Conservation (phyloP, 2,329 filamentous ascomycete species). For the Epichloe sp. region DNA sequence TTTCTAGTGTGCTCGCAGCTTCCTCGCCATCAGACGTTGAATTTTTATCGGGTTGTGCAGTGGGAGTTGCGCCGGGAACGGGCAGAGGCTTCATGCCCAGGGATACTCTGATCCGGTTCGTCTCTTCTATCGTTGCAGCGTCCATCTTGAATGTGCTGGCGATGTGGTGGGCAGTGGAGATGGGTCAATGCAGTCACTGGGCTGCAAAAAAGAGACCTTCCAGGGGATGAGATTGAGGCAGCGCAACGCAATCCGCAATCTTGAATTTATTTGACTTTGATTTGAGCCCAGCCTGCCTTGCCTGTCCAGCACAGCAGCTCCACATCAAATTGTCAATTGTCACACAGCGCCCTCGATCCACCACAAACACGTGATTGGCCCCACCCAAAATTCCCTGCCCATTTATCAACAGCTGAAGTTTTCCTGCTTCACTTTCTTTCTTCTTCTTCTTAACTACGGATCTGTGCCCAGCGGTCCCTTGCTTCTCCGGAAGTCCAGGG, state of each 20-base stretch:
- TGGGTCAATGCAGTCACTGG: background rate
- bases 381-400: constrained; percentile 7
- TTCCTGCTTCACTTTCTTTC: constrained; percentile 20
- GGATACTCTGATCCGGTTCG: constrained; percentile 79
- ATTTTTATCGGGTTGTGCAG: constrained; percentile 23
- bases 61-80: constrained; percentile 51
- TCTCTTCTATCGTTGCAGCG: constrained; percentile 74
- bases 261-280: background rate
- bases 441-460: constrained; percentile 41
- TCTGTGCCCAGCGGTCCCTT: constrained; percentile 79
- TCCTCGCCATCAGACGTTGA: constrained; percentile 52
- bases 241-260: background rate
- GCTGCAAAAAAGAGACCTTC: background rate
- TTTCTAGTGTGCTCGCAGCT: constrained; percentile 70
- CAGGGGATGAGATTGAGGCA: background rate
- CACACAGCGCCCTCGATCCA: background rate
- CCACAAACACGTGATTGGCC: constrained; percentile 2
- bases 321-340: background rate
- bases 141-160: constrained; percentile 30
- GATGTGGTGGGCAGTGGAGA: background rate
- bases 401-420: constrained; percentile 9
- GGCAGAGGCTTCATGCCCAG: constrained; percentile 85
- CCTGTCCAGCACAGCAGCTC: background rate
- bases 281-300: background rate
- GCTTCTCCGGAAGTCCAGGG: constrained; percentile 38